Evolutionary conservation across 2,329 filamentous ascomycete genomes (phyloP).

Genomic region (Thelonectria discophora): DNA sequence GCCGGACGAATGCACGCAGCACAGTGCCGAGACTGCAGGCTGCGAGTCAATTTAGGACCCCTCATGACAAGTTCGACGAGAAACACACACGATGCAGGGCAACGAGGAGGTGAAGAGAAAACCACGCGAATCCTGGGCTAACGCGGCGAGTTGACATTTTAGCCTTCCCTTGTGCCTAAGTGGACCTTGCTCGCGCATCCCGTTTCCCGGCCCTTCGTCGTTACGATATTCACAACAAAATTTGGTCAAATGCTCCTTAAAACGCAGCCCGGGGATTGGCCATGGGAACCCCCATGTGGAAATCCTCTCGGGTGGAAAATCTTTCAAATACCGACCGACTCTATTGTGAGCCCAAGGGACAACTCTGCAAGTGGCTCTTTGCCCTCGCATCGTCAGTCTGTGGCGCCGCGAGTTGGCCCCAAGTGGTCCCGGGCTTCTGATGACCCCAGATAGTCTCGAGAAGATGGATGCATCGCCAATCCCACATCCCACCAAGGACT

Average conservation of each 20-base stretch:
- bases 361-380: slow-evolving; percentile 1
- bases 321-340: neutral
- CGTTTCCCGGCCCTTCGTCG: neutral
- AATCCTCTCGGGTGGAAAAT: neutral
- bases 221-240: neutral
- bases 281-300: neutral
- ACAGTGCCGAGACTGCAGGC: neutral
- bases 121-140: slow-evolving; percentile 5
- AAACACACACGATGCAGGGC: slow-evolving; percentile 20
- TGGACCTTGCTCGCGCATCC: slow-evolving; percentile 1
- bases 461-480: slow-evolving; percentile 4
- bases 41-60: neutral
- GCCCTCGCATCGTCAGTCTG: slow-evolving; percentile 1
- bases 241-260: neutral
- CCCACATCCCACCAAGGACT: slow-evolving; percentile 4
- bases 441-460: slow-evolving; percentile 7
- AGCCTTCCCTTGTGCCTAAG: slow-evolving; percentile 3
- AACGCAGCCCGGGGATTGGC: neutral
- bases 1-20: neutral
- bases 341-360: neutral
- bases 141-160: slow-evolving; percentile 13
- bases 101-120: slow-evolving; percentile 1
- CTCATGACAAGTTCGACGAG: neutral
- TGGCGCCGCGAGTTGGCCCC: slow-evolving; percentile 3
- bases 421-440: slow-evolving; percentile 12